These are phyloP conservation scores for Saccharomycopsis vini DNA, from an alignment of 805 yeast genomes.

Conservation along the genomic window DNA sequence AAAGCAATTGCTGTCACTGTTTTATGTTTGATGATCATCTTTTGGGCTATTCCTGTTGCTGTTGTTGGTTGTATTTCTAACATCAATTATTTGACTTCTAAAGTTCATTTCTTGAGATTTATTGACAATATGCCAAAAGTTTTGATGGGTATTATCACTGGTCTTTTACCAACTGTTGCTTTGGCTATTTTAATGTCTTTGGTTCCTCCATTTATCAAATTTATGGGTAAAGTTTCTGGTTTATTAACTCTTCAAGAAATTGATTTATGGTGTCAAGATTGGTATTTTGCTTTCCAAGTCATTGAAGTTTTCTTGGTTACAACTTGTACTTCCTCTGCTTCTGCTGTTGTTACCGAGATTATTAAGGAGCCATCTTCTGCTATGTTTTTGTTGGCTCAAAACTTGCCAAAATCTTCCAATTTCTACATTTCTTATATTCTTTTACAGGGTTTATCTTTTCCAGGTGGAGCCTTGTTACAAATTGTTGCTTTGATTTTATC, in stretches of 20 bases:
- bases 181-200: constrained; percentile 77
- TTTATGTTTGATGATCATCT: constrained; percentile 59
- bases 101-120: constrained; percentile 67
- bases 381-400: constrained; percentile 62
- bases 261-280: constrained; percentile 76
- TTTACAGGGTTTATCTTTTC: constrained; percentile 69
- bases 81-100: constrained; percentile 60
- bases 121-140: constrained; percentile 62
- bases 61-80: constrained; percentile 92
- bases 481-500: constrained; percentile 64
- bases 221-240: constrained; percentile 70
- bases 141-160: constrained; percentile 77
- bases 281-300: constrained; percentile 87
- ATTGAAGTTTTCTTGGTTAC: constrained; percentile 81
- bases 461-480: constrained; percentile 73
- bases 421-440: constrained; percentile 79
- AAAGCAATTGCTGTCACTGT: constrained; percentile 52
- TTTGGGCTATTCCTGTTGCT: constrained; percentile 98
- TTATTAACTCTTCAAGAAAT: constrained; percentile 59
- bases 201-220: constrained; percentile 76
- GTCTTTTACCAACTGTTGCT: constrained; percentile 74
- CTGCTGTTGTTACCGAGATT: constrained; percentile 65
- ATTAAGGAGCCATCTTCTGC: constrained; percentile 58
- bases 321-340: constrained; percentile 74
- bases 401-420: constrained; percentile 84